Base-by-base conservation (phyloP, 192 early-diverging fungal species). In the Linnemannia zychae region DNA sequence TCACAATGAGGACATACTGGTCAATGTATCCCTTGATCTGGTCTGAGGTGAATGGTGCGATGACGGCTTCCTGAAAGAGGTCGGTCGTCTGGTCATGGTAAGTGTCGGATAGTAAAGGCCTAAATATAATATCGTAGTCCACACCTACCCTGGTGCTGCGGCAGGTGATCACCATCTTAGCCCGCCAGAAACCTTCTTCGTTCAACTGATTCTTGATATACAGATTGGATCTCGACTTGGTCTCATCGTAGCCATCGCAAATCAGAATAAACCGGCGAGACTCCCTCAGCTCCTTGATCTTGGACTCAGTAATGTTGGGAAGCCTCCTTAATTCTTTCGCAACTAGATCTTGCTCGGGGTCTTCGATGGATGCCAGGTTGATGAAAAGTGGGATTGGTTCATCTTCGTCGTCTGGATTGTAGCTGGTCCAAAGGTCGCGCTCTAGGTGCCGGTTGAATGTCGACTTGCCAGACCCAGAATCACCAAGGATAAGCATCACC, bases 31-130 rank as follows among this genome's bases (percentile, higher is more conserved):
- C 28, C 1, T 31, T 63, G 1, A 63, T 63, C 31, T 63, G 57
- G 24, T 63, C 57, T 6, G 57, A 28, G 7, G 57, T 63, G 28
- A 63, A 63, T 63, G 57, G 57, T 11, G 57, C 57, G 31, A 63
- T 63, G 57, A 63, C 57, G 28, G 57, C 57, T 63, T 63, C 28
- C 11, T 63, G 57, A 33, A 63, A 63, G 57, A 63, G 57, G 24
- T 63, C 57, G 12, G 57, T 22, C 3, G 57, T 31, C n/a, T 63
- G 28, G 24, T 28, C 28, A 9, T 11, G 12, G 24, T 31, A 3
- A 0, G 28, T 63, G 28, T 63, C 28, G 57, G 57, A 31, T 31
- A 28, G 57, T 63, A 33, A 33, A 28, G 57, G 57, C 28, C 11
- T 63, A 28, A 63, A 63, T 3, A 31, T n/a, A 33, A 0, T 63